Evolutionary conservation across 176 grass and related monocot species (phyloP).

Genomic region (Coix lacrymajobi): DNA sequence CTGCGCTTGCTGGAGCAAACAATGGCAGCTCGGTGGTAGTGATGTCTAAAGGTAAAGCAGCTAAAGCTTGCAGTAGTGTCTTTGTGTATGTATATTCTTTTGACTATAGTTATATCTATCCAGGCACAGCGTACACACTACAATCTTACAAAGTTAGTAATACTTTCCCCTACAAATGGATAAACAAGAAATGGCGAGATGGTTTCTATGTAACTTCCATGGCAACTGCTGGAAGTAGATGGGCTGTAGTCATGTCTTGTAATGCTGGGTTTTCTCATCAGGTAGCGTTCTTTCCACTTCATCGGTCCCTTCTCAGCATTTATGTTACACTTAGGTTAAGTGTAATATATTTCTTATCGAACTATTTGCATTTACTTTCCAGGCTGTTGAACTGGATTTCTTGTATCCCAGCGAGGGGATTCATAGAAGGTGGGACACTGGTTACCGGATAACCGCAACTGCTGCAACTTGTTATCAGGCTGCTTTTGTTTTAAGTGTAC

Average conservation of each 20-base stretch:
- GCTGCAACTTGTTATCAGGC: conserved; percentile 93
- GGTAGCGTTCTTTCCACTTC: conserved; percentile 32
- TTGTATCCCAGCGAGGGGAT: conserved; percentile 98
- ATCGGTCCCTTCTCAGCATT: background rate
- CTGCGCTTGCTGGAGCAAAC: conserved; percentile 83
- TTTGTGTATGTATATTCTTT: conserved; percentile 7
- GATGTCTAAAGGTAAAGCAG: conserved; percentile 93
- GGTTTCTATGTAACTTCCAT: conserved; percentile 96
- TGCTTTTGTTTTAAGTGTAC: conserved; percentile 84
- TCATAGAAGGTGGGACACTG: conserved; percentile 90
- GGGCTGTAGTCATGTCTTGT: conserved; percentile 96
- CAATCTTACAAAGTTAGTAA: conserved; percentile 98
- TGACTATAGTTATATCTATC: conserved; percentile 6
- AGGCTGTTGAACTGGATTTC: conserved; percentile 98
- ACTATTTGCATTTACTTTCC: conserved; percentile 11
- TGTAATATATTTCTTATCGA: background rate
- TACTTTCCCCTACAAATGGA: conserved; percentile 99
- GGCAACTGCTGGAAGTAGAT: conserved; percentile 92
- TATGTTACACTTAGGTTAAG: background rate
- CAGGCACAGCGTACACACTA: conserved; percentile 81
- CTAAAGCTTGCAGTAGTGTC: conserved; percentile 16
- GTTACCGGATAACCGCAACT: conserved; percentile 84
- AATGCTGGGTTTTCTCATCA: conserved; percentile 93
- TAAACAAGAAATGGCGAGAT: conserved; percentile 99
- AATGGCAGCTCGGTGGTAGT: conserved; percentile 91